Base-by-base conservation (phyloP, 2,329 filamentous ascomycete genomes). In the Huntiella omanensis region DNA sequence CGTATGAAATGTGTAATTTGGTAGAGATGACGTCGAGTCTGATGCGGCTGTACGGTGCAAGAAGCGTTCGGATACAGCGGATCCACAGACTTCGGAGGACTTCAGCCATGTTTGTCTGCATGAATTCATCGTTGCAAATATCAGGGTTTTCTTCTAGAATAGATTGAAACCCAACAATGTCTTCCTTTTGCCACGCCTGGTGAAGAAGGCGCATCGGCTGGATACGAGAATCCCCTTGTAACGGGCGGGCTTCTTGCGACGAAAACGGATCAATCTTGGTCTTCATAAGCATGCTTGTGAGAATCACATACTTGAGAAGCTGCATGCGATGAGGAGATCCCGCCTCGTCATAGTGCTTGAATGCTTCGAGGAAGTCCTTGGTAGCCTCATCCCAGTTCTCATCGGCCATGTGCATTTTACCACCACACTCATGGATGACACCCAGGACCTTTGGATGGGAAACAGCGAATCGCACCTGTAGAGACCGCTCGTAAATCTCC, bases 351-450 rank as follows among this genome's bases (percentile, higher is more conserved):
- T 96, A 98, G 65, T 95, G 96, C 48, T 87, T 83, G 68, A 98
- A 98, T 1, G 88, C 93, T 61, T 98, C 91, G 62, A 95, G 95
- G 63, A 98, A 98, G 66, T 96, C 91, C 55, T 79, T 88, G 63
- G 96, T 87, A 1, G 91, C 91, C 57, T 87, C 84, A 60, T 91
- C 85, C 91, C 91, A 98, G 60, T 96, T 96, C 66, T 96, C 91
- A 69, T 98, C 91, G 61, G 83, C 91, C 91, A 98, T 96, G 66
- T 96, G 87, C 91, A 98, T 98, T 69, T 98, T 98, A 55, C 91
- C 91, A 56, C 91, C 91, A 60, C 91, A 98, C 65, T 98, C 91
- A 46, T 88, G 81, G 58, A 98, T 98, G 60, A 98, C 88, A 44
- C 91, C 91, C 85, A 96, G 95, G 60, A 98, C 94, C 65, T 94